Conservation (phyloP, 2,329 filamentous ascomycete genomes). For the Aspergillus costaricaensis region DNA sequence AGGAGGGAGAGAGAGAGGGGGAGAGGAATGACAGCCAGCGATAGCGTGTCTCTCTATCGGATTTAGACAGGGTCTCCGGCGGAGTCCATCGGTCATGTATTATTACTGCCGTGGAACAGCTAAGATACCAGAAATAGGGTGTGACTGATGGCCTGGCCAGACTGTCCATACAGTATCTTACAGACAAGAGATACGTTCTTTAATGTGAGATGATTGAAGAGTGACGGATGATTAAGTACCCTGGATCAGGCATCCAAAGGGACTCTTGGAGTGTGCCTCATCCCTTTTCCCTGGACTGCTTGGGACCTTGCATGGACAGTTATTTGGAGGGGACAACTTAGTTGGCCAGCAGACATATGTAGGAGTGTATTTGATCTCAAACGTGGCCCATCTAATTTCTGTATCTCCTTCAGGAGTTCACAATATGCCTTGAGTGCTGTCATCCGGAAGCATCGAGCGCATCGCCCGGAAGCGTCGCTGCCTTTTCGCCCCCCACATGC, state of each 20-base stretch:
- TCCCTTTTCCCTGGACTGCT: background rate
- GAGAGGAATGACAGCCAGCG: background rate
- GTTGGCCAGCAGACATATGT: background rate
- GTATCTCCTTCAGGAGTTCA: background rate
- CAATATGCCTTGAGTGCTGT: background rate
- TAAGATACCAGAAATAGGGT: background rate
- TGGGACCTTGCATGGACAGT: slow-evolving; percentile 5
- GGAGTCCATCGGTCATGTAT: background rate
- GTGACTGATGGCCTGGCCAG: background rate
- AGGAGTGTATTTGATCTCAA: background rate
- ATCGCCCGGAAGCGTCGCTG: slow-evolving; percentile 29
- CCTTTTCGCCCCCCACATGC: slow-evolving; percentile 22
- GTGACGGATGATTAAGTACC: background rate
- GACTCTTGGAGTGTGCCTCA: background rate
- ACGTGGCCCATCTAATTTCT: background rate
- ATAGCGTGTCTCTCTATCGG: no score
- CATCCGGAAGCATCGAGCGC: slow-evolving; percentile 11
- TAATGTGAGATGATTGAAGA: background rate
- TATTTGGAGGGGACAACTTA: background rate
- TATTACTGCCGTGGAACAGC: background rate
- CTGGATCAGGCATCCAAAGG: background rate
- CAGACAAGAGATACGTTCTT: background rate
- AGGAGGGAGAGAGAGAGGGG: background rate
- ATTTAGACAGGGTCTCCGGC: background rate
- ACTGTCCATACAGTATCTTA: slow-evolving; percentile 4